These are phyloP conservation scores for Plasmodium blacklocki DNA, from an alignment of 169 alveolate genomes.

Conservation along the genomic window DNA sequence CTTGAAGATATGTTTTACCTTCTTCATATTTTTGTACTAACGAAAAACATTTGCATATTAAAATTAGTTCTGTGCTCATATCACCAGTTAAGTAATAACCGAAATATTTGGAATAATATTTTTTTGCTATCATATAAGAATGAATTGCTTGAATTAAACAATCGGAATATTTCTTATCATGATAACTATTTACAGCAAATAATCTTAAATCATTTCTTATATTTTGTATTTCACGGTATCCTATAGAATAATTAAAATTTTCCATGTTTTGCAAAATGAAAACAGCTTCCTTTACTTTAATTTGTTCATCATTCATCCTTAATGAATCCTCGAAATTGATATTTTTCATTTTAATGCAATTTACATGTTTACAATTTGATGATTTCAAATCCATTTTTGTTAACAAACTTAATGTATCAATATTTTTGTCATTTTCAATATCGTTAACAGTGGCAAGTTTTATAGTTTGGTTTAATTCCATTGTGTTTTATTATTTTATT, in stretches of 20 bases:
- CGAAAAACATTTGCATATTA: constrained; percentile 88
- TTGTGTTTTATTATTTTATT: constrained; percentile 4
- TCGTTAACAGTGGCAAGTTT: constrained; percentile 62
- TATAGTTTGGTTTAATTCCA: constrained; percentile 44
- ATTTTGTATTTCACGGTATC: constrained; percentile 78
- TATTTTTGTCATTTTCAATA: constrained; percentile 69
- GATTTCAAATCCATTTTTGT: constrained; percentile 50
- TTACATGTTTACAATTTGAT: constrained; percentile 33
- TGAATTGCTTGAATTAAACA: constrained; percentile 80
- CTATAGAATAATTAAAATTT: constrained; percentile 69
- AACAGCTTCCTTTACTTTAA: constrained; percentile 75
- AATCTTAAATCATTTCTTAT: constrained; percentile 79
- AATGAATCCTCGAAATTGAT: constrained; percentile 53
- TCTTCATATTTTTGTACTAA: constrained; percentile 82
- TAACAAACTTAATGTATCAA: constrained; percentile 51
- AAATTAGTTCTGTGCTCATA: constrained; percentile 89
- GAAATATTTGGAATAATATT: constrained; percentile 77
- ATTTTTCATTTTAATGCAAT: constrained; percentile 21
- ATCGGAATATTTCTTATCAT: constrained; percentile 80
- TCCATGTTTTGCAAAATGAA: constrained; percentile 65
- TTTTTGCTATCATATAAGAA: constrained; percentile 79
- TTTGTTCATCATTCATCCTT: constrained; percentile 62
- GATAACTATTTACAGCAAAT: constrained; percentile 78
- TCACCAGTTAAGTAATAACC: constrained; percentile 83
- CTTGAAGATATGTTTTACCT: constrained; percentile 85